Base-by-base conservation (phyloP, 768 basidiomycete species). In the Lyophyllum decastes region DNA sequence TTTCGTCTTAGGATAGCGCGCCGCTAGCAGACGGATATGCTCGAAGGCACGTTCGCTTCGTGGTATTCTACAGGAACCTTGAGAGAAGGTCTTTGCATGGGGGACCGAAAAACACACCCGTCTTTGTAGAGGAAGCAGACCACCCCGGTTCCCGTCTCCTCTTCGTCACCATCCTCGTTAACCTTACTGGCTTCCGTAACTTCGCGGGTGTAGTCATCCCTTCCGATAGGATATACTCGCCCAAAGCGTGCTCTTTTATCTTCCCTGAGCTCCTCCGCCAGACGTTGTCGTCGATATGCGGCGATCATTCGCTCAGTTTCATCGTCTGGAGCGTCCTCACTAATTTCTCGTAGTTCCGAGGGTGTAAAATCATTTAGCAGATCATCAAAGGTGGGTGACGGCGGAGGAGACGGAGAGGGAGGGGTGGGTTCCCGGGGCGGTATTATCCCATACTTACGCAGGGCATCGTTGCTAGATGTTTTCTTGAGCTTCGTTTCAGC, bases 121-220 rank as follows among this genome's bases (percentile, higher is more conserved):
- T 97, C 95, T 72, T 97, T 98, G 76, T 95, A 98, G 34, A 99
- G 73, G 69, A 95, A 92, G 54, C 95, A 96, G 7, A 98, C 85
- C 1, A 98, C 95, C 0, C 94, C 95, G 0, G 94, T 98, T 0
- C 95, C 96, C 61, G 74, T 80, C 50, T 84, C 82, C 58, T 83
- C 79, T 9, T 83, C 78, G 49, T 89, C 88, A 25, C 81, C 89
- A 7, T 82, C 81, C 52, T 89, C 84, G 60, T 85, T 78, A 10
- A 84, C 70, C 57, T 82, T 82, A 72, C 95, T 98, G 3, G 93
- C 92, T 60, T 98, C 95, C 0, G 95, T 98, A 11, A 99, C 92
- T 68, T 98, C 95, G 46, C 89, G 80, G 40, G 91, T 96, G 72
- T 98, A 99, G 69, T 97, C 95, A 16, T 94, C 94, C 61, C 96